Percentiles rank a stretch among this genome's conserved stretches.
These are phyloP conservation scores for Lodderomyces margitis DNA, from an alignment of 1,139 yeast species.

Conservation along the genomic window DNA sequence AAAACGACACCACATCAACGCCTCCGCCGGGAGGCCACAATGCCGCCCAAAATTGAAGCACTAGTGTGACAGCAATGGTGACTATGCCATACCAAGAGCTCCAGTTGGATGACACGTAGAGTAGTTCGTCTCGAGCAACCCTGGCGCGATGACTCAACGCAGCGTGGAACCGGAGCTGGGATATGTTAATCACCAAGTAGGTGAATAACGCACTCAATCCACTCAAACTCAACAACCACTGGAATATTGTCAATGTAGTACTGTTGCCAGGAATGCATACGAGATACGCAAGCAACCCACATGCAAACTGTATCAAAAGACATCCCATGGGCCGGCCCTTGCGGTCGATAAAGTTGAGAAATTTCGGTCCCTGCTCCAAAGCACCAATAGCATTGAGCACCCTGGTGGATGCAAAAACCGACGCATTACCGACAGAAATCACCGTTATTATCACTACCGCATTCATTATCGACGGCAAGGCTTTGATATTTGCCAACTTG, in stretches of 20 bases:
- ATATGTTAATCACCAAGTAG: conserved; percentile 29
- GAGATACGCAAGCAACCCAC: conserved; percentile 32
- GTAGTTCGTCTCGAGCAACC: conserved; percentile 31
- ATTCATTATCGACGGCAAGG: conserved; percentile 33
- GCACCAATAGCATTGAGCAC: conserved; percentile 37
- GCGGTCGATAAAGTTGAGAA: conserved; percentile 31
- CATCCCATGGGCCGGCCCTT: conserved; percentile 38
- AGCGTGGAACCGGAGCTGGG: conserved; percentile 32
- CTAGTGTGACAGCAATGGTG: conserved; percentile 25
- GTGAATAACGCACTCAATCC: conserved; percentile 27
- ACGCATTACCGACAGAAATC: conserved; percentile 34
- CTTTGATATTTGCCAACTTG: conserved; percentile 28
- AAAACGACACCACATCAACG: conserved; percentile 29
- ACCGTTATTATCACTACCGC: conserved; percentile 33
- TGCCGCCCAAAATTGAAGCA: conserved; percentile 41
- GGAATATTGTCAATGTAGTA: conserved; percentile 19
- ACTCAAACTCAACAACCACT: conserved; percentile 24
- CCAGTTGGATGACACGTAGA: conserved; percentile 24
- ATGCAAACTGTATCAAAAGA: conserved; percentile 21
- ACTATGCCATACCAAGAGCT: conserved; percentile 35
- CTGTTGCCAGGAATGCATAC: conserved; percentile 28
- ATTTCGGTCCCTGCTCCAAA: conserved; percentile 32
- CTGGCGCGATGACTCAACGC: conserved; percentile 29
- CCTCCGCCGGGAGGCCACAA: conserved; percentile 32
- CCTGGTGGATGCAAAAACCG: conserved; percentile 37